Base-by-base conservation (phyloP, 805 yeast species). In the Schizosaccharomyces osmophilus region DNA sequence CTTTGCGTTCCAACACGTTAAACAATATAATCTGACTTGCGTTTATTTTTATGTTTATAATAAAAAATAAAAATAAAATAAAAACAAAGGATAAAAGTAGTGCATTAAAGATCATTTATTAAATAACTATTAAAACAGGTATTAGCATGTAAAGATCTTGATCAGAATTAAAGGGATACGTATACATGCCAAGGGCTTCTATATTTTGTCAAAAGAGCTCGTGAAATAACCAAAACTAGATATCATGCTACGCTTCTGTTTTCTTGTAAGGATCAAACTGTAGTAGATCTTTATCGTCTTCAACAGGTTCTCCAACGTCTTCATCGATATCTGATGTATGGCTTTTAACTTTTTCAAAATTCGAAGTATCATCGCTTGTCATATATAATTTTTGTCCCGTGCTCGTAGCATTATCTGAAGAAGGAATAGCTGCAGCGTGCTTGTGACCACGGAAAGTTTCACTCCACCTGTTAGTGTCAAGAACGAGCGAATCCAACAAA, bases 381-480 rank as follows among this genome's bases (percentile, higher is more conserved):
- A 51, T 4, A 24, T 22, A n/a, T 19, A 59, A 58, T 36, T 48
- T 31, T 3, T 22, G 8, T 26, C 19, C 31, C 2, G 31, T 24
- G 39, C 36, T 51, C n/a, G 57, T 24, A 24, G 17, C 36, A 51
- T 22, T 24, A 9, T 22, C 31, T 1, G 57, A 19, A 24, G 36
- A 19, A 24, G 36, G 36, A 51, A 17, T 22, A 9, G 13, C 9
- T 17, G 22, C 19, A 8, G 39, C 36, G 13, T 22, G 57, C n/a
- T 29, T 22, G 15, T 51, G 57, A 22, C n/a, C 39, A 22, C 57
- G 57, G n/a, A 51, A 24, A 9, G 57, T 29, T 29, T 79, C 82
- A 0, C 97, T 97, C 15, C 90, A 95, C 62, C 90, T 80, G 69
- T 87, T 78, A 4, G 97, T 97, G 72, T 93, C 97, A 0, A 94